Evolutionary conservation across 2,329 filamentous ascomycete genomes (phyloP).

Genomic region (Paracoccidioides brasiliensis): DNA sequence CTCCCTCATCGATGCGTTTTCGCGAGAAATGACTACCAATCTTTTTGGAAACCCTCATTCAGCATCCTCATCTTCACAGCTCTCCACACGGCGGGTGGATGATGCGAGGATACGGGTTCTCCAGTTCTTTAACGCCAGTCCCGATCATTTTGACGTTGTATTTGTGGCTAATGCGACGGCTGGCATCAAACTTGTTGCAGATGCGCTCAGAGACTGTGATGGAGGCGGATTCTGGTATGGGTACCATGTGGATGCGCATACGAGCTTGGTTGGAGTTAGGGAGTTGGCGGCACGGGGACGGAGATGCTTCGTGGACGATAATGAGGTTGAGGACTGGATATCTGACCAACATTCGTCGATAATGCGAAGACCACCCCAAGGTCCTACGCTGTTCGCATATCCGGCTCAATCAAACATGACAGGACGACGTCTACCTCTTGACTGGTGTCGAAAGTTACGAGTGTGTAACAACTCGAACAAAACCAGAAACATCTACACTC

Average conservation of each 20-base stretch:
- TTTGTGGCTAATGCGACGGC: slow-evolving; percentile 91
- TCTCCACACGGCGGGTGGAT: slow-evolving; percentile 61
- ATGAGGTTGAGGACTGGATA: slow-evolving; percentile 54
- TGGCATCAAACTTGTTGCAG: slow-evolving; percentile 72
- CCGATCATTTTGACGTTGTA: slow-evolving; percentile 69
- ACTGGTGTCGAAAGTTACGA: slow-evolving; percentile 48
- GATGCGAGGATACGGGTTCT: slow-evolving; percentile 59
- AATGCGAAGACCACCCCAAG: slow-evolving; percentile 17
- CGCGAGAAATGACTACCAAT: slow-evolving; percentile 61
- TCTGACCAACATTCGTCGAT: slow-evolving; percentile 17
- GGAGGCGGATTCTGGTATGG: slow-evolving; percentile 61
- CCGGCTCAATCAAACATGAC: slow-evolving; percentile 92
- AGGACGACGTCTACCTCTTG: slow-evolving; percentile 58
- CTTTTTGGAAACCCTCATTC: slow-evolving; percentile 91
- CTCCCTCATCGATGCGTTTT: slow-evolving; percentile 67
- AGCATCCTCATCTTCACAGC: slow-evolving; percentile 65
- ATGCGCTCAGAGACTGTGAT: slow-evolving; percentile 56
- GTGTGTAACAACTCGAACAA: slow-evolving; percentile 15
- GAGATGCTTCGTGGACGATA: slow-evolving; percentile 52
- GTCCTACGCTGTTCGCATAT: slow-evolving; percentile 54
- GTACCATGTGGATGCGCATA: slow-evolving; percentile 77
- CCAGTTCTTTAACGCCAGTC: slow-evolving; percentile 67
- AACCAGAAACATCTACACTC: slow-evolving; percentile 42
- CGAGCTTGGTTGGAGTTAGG: slow-evolving; percentile 69
- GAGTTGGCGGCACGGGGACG: slow-evolving; percentile 51